phyloP scores from a whole-genome alignment of 352 stramenopile genomes.

The Phytophthora palmivora region DNA sequence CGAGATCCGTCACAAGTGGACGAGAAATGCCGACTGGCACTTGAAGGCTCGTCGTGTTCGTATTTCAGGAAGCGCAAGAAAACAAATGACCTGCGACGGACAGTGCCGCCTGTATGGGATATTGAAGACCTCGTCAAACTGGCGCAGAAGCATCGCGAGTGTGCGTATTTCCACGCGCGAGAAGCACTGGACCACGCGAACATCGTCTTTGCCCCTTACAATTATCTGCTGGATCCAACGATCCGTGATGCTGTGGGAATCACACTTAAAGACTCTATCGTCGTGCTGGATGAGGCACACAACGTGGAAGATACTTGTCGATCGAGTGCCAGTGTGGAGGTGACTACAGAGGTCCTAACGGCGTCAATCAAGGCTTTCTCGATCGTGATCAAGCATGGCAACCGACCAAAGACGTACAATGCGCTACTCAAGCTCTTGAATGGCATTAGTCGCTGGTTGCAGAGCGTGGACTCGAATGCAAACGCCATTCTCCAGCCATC shows the following conservation, averaged over 20 bases:
- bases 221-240: constrained; percentile 83
- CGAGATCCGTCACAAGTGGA: constrained; percentile 61
- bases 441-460: constrained; percentile 66
- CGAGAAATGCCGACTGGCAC: constrained; percentile 70
- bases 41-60: constrained; percentile 38
- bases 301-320: constrained; percentile 90
- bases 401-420: constrained; percentile 60
- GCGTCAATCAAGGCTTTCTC: constrained; percentile 70
- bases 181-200: constrained; percentile 63
- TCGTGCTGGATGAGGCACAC: constrained; percentile 88
- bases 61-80: constrained; percentile 47
- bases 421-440: constrained; percentile 72
- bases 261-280: constrained; percentile 74
- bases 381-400: constrained; percentile 69
- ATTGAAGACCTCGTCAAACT: constrained; percentile 84
- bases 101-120: constrained; percentile 79
- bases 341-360: constrained; percentile 59
- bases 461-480: constrained; percentile 49
- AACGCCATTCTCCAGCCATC: constrained; percentile 56
- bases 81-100: constrained; percentile 45
- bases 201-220: constrained; percentile 91
- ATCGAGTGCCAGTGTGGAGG: constrained; percentile 76
- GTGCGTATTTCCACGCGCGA: constrained; percentile 77
- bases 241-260: constrained; percentile 79
- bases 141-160: constrained; percentile 80